A percentile compares a stretch with the other conserved stretches of the same genome.
Conservation (phyloP, 2,329 filamentous ascomycete genomes). For the Xenoacremonium recifei region DNA sequence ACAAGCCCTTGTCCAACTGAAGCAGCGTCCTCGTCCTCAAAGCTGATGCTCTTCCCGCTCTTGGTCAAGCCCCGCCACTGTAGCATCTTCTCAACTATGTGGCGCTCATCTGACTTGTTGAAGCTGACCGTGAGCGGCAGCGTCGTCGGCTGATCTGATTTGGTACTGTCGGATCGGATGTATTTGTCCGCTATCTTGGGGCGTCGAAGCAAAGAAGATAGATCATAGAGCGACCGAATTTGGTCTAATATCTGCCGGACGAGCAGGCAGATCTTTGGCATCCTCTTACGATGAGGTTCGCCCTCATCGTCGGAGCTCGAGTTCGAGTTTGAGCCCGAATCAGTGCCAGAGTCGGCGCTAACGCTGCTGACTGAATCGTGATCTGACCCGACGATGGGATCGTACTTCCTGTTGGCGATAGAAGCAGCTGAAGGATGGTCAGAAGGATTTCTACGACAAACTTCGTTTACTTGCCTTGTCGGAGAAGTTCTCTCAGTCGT, state of each 20-base stretch:
- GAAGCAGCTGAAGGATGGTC: neutral
- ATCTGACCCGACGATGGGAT: slow-evolving; percentile 1
- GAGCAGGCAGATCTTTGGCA: slow-evolving; percentile 1
- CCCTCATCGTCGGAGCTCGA: neutral
- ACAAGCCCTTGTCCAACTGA: neutral
- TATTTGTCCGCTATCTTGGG: slow-evolving; percentile 3
- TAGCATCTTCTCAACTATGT: neutral
- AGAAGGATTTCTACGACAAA: neutral
- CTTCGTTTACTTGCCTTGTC: neutral
- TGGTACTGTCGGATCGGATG: slow-evolving; percentile 1
- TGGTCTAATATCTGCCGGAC: slow-evolving; percentile 3
- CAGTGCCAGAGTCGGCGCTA: slow-evolving; percentile 5
- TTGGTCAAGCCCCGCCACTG: neutral
- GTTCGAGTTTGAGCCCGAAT: too few relatives aligned
- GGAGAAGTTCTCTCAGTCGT: neutral
- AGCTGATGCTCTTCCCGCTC: neutral
- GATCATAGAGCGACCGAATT: slow-evolving; percentile 3
- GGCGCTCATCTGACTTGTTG: neutral
- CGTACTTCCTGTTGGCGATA: slow-evolving; percentile 2
- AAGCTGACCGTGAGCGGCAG: neutral
- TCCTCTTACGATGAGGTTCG: neutral
- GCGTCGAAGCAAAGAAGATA: slow-evolving; percentile 3
- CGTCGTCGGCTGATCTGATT: neutral
- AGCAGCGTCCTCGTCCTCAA: neutral
- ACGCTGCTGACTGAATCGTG: slow-evolving; percentile 5